Percentiles rank a stretch among this genome's conserved stretches.
Conservation (phyloP, 1,284 basidiomycete genomes). For the Papiliotrema flavescens region DNA sequence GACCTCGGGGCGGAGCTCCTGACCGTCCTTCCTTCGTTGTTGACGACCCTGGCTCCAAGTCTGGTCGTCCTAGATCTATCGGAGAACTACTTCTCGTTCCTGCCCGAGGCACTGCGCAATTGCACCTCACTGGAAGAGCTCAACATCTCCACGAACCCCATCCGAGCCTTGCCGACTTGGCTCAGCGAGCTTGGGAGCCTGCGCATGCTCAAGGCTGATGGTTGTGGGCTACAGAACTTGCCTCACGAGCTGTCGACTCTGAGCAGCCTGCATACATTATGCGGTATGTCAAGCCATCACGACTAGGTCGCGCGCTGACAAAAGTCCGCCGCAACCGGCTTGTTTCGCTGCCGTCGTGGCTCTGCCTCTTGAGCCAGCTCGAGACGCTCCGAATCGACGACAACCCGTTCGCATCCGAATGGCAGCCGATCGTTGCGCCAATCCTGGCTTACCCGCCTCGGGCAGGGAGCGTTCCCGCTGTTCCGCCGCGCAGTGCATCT, state of each 20-base stretch:
- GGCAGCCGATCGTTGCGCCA: constrained; percentile 82
- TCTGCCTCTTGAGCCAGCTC: constrained; percentile 75
- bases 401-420: constrained; percentile 88
- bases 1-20: constrained; percentile 67
- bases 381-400: constrained; percentile 86
- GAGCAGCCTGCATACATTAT: constrained; percentile 76
- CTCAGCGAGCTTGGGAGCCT: constrained; percentile 71
- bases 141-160: constrained; percentile 84
- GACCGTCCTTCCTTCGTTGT: constrained; percentile 61
- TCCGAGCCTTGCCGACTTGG: constrained; percentile 78
- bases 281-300: constrained; percentile 51
- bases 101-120: constrained; percentile 72
- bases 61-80: constrained; percentile 88
- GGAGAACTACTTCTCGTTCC: constrained; percentile 71
- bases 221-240: constrained; percentile 71
- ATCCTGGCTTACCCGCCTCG: constrained; percentile 23
- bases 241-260: constrained; percentile 66
- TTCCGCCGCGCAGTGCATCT: constrained; percentile 7
- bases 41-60: constrained; percentile 68
- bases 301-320: constrained; percentile 15
- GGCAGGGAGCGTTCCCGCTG: neutral
- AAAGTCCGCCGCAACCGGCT: constrained; percentile 72
- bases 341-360: constrained; percentile 86
- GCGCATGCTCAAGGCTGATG: constrained; percentile 83
- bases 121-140: constrained; percentile 86